Evolutionary conservation across 805 yeast species (phyloP), one percentile per base, ranked within the genome.

Genomic region (Lachancea cidri): DNA sequence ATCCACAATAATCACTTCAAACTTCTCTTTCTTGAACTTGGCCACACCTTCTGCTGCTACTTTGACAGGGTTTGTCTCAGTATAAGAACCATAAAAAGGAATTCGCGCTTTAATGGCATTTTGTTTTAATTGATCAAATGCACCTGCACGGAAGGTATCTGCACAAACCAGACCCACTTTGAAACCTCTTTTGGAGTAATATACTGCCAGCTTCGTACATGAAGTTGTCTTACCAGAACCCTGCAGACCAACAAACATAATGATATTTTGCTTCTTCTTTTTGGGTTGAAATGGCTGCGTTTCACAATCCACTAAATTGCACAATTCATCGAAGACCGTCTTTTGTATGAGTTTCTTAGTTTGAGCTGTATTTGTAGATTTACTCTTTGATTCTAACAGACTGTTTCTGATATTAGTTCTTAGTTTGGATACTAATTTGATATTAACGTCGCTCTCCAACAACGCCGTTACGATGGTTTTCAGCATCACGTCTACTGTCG

Each of bases 191-290:
- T 89, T 78, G 57, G 88, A 91, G 62, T 93, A 93, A 61, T 86
- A 89, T 2, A 87, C 95, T 0, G 98, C 98, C 54, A 91, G 71
- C 55, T 93, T 93, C 1, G 98, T 93, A 78, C 97, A 89, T 2
- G 96, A 81, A 0, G 98, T 93, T 24, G 98, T 93, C 63, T 93
- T 93, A 74, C 98, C 98, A 9, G 98, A 93, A 70, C 98, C 98
- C 65, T 93, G 98, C 45, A 93, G 71, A 60, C 98, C 98, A 44
- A 93, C 98, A 73, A 93, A 85, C 98, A 93, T 93, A 49, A 93
- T 83, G 24, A 91, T 85, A 57, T 83, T 79, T 7, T 79, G 59
- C 54, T 76, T 75, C 54, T 87, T 81, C 70, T 89, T 89, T 68
- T 83, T 84, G 31, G 97, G 98, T 65, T 84, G 84, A 59, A 79